These are phyloP conservation scores for Prunus yedoensis DNA, from an alignment of 331 rosid genomes.

Conservation along the genomic window DNA sequence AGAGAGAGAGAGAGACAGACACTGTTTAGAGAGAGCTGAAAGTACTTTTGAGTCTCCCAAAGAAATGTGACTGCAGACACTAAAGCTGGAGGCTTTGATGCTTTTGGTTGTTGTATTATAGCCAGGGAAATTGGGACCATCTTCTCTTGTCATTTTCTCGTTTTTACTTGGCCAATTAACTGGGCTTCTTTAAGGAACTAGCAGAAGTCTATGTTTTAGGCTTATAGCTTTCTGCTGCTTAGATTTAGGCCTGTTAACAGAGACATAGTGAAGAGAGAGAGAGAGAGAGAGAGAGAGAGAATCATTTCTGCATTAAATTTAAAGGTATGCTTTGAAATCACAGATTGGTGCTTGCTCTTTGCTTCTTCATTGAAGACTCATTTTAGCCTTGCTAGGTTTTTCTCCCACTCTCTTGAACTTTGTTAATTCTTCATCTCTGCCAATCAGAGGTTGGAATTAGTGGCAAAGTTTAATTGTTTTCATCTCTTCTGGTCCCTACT, in stretches of 20 bases:
- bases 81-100: conserved; percentile 57
- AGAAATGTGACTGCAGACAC: conserved; percentile 57
- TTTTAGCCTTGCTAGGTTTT: conserved; percentile 19
- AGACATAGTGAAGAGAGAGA: conserved; percentile 11
- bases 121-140: conserved; percentile 62
- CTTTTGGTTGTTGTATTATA: conserved; percentile 51
- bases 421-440: conserved; percentile 5
- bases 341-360: conserved; percentile 11
- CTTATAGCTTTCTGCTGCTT: conserved; percentile 47
- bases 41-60: conserved; percentile 66
- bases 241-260: conserved; percentile 43
- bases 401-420: neutral
- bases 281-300: conserved; percentile 9
- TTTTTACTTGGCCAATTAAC: conserved; percentile 56
- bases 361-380: conserved; percentile 4
- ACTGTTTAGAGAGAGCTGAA: conserved; percentile 37
- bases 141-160: conserved; percentile 48
- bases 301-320: conserved; percentile 19
- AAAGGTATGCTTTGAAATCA: conserved; percentile 31
- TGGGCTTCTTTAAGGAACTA: conserved; percentile 51
- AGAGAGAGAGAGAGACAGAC: conserved; percentile 20
- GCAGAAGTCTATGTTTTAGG: conserved; percentile 46
- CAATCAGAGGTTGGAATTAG: conserved; percentile 36
- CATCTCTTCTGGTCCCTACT: conserved; percentile 19
- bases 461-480: conserved; percentile 37